These are phyloP conservation scores for Cunninghamia lanceolata DNA, from an alignment of 75 land plant species.

Conservation along the genomic window DNA sequence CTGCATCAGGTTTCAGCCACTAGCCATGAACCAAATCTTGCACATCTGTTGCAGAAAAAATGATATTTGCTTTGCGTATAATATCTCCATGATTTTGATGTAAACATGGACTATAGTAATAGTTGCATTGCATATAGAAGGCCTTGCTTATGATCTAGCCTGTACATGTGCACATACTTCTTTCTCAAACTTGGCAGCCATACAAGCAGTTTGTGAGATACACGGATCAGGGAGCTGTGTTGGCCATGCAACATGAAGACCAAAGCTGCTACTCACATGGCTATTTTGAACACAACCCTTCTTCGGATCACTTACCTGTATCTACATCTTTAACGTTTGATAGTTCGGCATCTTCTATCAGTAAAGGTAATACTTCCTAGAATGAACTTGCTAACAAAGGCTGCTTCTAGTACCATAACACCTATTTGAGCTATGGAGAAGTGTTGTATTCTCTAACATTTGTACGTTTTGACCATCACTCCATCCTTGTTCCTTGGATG, in stretches of 20 bases:
- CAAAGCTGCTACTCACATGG: conserved; percentile 97
- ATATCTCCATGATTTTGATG: no score
- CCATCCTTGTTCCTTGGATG: conserved; percentile 79
- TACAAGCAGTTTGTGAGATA: conserved; percentile 53
- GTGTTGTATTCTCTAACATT: conserved; percentile 48
- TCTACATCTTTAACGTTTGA: conserved; percentile 17
- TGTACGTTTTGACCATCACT: conserved; percentile 61
- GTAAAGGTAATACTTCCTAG: conserved; percentile 49
- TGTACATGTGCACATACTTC: conserved; percentile 23
- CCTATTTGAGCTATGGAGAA: conserved; percentile 68
- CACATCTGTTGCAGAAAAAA: no score
- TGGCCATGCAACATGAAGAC: conserved; percentile 89
- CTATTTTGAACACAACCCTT: no score
- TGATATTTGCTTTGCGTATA: no score
- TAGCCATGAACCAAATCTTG: no score
- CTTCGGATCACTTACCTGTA: conserved; percentile 50
- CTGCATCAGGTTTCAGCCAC: no score
- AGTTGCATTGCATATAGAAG: background rate
- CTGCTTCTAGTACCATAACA: conserved; percentile 62
- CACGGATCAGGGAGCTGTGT: conserved; percentile 90
- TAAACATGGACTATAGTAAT: no score
- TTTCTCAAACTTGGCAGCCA: conserved; percentile 80
- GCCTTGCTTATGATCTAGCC: conserved; percentile 7
- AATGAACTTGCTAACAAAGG: conserved; percentile 55
- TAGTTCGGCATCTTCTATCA: conserved; percentile 30